Percentiles rank a stretch among this genome's conserved stretches.
Evolutionary conservation across 495 filamentous ascomycete genomes (phyloP).

Genomic region (Neurospora pannonica): DNA sequence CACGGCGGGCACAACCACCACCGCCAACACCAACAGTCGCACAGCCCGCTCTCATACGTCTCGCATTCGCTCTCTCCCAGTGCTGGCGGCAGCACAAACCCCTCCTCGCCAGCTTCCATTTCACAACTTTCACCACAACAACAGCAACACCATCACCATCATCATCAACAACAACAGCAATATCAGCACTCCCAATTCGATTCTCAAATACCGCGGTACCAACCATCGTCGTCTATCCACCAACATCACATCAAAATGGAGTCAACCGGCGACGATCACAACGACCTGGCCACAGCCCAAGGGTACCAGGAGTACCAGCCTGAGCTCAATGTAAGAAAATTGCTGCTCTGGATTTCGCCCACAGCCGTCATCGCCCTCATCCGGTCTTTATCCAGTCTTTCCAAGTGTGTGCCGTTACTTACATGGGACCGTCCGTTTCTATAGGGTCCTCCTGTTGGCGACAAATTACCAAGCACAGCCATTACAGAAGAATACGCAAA

Average conservation of each 20-base stretch:
- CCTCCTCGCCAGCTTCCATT: slow-evolving; percentile 7
- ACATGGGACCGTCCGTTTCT: slow-evolving; percentile 1
- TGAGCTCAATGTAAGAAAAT: slow-evolving; percentile 46
- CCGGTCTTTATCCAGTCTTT: neutral
- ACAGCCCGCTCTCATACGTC: neutral
- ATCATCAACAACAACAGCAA: slow-evolving; percentile 13
- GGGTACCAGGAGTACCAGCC: slow-evolving; percentile 50
- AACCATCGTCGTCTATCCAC: slow-evolving; percentile 4
- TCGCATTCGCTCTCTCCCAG: neutral
- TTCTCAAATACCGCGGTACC: slow-evolving; percentile 8
- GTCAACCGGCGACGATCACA: slow-evolving; percentile 29
- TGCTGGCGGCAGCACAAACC: neutral
- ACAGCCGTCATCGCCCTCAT: neutral
- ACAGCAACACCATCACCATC: neutral
- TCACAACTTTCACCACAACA: slow-evolving; percentile 2
- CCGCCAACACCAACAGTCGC: slow-evolving; percentile 11
- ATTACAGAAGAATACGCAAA: slow-evolving; percentile 85
- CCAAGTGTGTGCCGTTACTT: slow-evolving; percentile 5
- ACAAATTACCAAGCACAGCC: slow-evolving; percentile 62
- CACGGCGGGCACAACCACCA: slow-evolving; percentile 1
- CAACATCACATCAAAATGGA: slow-evolving; percentile 30
- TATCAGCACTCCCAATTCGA: slow-evolving; percentile 15
- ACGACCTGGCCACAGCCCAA: slow-evolving; percentile 46
- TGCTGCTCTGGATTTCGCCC: neutral
- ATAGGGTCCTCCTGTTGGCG: slow-evolving; percentile 76